A percentile compares a stretch with the other conserved stretches of the same genome.
Conservation (phyloP, 129 eudicot genomes). For the Flaveria trinervia region DNA sequence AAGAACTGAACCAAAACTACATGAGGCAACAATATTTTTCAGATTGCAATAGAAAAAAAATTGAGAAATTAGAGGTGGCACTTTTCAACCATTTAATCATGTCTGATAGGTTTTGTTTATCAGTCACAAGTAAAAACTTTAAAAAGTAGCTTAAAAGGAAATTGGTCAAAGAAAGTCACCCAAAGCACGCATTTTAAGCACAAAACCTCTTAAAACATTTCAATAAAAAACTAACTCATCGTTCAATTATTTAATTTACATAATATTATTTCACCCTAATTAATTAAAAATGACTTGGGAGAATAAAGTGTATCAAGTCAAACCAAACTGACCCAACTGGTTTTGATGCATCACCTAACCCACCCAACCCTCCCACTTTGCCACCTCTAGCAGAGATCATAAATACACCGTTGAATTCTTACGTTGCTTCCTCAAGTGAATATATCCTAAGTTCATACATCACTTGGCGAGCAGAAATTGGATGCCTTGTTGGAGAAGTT, state of each 20-base stretch:
- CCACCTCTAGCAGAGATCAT: constrained; percentile 6
- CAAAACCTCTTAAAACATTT: neutral
- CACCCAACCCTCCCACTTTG: neutral
- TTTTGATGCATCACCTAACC: neutral
- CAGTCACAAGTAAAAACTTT: neutral
- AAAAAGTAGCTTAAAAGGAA: neutral
- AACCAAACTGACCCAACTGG: neutral
- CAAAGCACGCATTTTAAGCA: neutral
- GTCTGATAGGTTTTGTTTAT: neutral
- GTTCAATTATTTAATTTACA: neutral
- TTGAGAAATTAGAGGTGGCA: neutral
- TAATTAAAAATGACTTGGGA: neutral
- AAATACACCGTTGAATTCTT: constrained; percentile 21
- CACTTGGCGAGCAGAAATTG: constrained; percentile 77
- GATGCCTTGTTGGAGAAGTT: constrained; percentile 86
- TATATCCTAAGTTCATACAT: constrained; percentile 95
- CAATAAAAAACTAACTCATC: neutral
- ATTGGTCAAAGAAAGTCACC: neutral
- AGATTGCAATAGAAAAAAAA: neutral
- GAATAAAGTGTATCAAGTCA: neutral
- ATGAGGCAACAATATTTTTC: constrained; percentile 2
- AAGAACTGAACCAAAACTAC: constrained; percentile 83
- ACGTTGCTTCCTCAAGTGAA: constrained; percentile 98
- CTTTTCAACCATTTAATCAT: neutral
- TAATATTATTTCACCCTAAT: neutral